These are phyloP conservation scores for Lachnellula subtilissima DNA, from an alignment of 2,329 filamentous ascomycete genomes.

Conservation along the genomic window DNA sequence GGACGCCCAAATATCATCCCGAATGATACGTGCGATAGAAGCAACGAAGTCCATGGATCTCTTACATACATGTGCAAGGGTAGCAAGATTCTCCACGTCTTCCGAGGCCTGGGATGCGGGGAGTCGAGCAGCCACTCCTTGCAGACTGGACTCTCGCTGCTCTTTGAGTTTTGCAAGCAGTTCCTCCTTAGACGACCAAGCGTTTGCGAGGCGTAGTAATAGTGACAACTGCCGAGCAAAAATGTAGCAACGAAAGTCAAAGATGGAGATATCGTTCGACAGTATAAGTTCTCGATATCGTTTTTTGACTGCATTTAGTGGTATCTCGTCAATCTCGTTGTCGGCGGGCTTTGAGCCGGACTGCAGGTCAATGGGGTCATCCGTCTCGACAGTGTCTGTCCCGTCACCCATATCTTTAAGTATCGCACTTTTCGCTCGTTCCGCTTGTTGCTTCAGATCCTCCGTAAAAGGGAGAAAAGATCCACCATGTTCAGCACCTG, in stretches of 20 bases:
- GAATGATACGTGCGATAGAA: slow-evolving; percentile 71
- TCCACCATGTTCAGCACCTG: slow-evolving; percentile 63
- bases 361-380: slow-evolving; percentile 48
- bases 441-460: slow-evolving; percentile 60
- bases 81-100: slow-evolving; percentile 67
- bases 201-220: slow-evolving; percentile 77
- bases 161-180: slow-evolving; percentile 57
- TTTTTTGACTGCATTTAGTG: slow-evolving; percentile 63
- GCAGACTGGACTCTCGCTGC: slow-evolving; percentile 54
- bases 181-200: slow-evolving; percentile 57
- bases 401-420: slow-evolving; percentile 35
- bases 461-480: slow-evolving; percentile 68
- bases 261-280: slow-evolving; percentile 89
- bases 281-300: slow-evolving; percentile 88
- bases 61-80: slow-evolving; percentile 82
- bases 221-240: slow-evolving; percentile 85
- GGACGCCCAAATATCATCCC: slow-evolving; percentile 69
- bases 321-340: slow-evolving; percentile 49
- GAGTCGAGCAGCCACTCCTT: slow-evolving; percentile 51
- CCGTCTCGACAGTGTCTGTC: slow-evolving; percentile 30
- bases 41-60: slow-evolving; percentile 81
- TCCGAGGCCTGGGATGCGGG: slow-evolving; percentile 45
- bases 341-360: slow-evolving; percentile 34
- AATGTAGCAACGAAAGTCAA: slow-evolving; percentile 92
- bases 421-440: slow-evolving; percentile 44